Conservation (phyloP, 1,284 basidiomycete genomes). For the Rhodotorula sp. region DNA sequence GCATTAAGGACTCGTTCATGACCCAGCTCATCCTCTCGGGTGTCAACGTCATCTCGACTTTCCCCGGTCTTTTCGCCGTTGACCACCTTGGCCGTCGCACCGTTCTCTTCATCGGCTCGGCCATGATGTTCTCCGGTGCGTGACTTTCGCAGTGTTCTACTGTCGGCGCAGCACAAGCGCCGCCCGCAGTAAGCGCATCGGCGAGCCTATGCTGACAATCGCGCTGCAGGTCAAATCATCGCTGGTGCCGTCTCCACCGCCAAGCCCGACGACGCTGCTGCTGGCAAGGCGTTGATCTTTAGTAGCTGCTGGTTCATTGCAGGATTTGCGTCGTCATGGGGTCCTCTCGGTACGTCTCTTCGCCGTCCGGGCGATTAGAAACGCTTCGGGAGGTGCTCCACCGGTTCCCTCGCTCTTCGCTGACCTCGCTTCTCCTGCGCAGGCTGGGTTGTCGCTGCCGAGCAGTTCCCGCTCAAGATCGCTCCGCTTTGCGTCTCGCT, state of each 20-base stretch:
- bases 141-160: too few relatives aligned
- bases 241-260: constrained; percentile 52
- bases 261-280: constrained; percentile 44
- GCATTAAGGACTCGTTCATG: constrained; percentile 53
- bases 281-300: constrained; percentile 56
- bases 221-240: constrained; percentile 54
- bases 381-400: neutral
- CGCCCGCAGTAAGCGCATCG: too few relatives aligned
- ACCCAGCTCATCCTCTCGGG: constrained; percentile 55
- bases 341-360: neutral
- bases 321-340: constrained; percentile 52
- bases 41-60: constrained; percentile 40
- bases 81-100: constrained; percentile 56
- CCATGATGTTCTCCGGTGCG: constrained; percentile 51
- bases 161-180: too few relatives aligned
- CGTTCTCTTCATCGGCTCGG: constrained; percentile 55
- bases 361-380: too few relatives aligned
- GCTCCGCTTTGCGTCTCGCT: constrained; percentile 53
- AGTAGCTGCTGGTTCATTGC: constrained; percentile 57
- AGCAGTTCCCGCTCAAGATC: constrained; percentile 55
- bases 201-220: too few relatives aligned
- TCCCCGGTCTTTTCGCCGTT: constrained; percentile 47
- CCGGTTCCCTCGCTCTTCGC: neutral
- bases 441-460: constrained; percentile 49
- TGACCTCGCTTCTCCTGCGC: constrained; percentile 41